A percentile compares a stretch with the other conserved stretches of the same genome.
These are phyloP conservation scores for Aspergillus aculeatus DNA, from an alignment of 2,329 filamentous ascomycete genomes.

Conservation along the genomic window DNA sequence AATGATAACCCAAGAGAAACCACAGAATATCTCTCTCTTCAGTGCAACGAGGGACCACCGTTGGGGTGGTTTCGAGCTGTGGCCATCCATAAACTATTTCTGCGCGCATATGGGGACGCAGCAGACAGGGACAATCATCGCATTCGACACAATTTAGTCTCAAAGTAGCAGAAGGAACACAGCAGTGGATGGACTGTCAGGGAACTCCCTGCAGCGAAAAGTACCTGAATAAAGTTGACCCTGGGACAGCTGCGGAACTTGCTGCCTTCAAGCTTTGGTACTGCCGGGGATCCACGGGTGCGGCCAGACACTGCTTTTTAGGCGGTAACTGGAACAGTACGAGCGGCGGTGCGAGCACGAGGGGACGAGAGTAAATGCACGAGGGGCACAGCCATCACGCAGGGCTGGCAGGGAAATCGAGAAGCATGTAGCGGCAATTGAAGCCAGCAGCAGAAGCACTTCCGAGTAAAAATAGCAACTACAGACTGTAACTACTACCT, in stretches of 20 bases:
- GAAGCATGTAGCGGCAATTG: neutral
- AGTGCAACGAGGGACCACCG: too few species aligned
- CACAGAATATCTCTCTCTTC: too few species aligned
- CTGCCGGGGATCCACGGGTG: conserved; percentile 9
- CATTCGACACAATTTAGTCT: too few species aligned
- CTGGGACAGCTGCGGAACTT: conserved; percentile 3
- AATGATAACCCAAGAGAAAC: too few species aligned
- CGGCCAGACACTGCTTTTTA: neutral
- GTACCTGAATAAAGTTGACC: neutral
- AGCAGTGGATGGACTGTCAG: too few species aligned
- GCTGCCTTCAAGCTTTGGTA: conserved; percentile 10
- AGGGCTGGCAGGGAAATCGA: conserved; percentile 1
- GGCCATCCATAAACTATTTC: too few species aligned
- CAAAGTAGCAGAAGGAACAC: too few species aligned
- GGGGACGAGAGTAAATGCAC: neutral
- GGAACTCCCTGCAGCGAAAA: neutral
- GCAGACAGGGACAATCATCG: too few species aligned
- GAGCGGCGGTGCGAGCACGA: too few species aligned
- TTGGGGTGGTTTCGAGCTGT: too few species aligned
- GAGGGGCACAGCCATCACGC: neutral
- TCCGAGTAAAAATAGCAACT: neutral
- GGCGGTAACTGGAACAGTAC: neutral
- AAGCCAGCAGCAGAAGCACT: neutral
- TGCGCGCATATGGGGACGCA: too few species aligned
- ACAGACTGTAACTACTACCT: too few species aligned